Evolutionary conservation across 176 grass and related monocot genomes (phyloP).

Genomic region (Puya raimondii): DNA sequence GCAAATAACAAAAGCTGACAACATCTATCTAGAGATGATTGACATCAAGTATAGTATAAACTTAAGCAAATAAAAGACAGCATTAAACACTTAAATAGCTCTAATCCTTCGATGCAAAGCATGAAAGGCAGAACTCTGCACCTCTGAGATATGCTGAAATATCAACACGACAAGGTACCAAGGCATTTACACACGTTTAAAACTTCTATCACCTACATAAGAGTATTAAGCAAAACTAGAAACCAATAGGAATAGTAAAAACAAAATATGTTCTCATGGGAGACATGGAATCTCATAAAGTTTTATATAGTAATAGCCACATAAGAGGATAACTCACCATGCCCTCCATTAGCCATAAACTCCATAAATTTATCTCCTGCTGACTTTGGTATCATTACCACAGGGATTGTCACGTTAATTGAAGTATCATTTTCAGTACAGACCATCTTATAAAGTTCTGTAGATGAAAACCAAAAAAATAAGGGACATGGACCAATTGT

Average conservation of each 20-base stretch:
- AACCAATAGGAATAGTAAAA: not conserved
- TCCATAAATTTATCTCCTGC: conserved; percentile 63
- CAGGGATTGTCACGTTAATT: conserved; percentile 75
- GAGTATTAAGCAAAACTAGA: not conserved
- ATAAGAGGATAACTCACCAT: conserved; percentile 27
- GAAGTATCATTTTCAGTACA: conserved; percentile 87
- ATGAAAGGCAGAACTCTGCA: too few species aligned
- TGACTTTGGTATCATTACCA: conserved; percentile 82
- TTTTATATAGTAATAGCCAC: not conserved
- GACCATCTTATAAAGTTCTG: conserved; percentile 99
- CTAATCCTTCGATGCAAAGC: too few species aligned
- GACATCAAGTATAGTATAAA: too few species aligned
- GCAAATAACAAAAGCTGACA: too few species aligned
- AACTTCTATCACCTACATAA: not conserved
- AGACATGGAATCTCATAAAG: conserved; percentile 10
- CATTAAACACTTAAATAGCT: too few species aligned
- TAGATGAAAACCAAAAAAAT: conserved; percentile 8
- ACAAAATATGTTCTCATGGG: not conserved
- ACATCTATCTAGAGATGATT: too few species aligned
- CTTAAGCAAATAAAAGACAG: too few species aligned
- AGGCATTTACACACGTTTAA: not conserved
- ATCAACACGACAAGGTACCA: not conserved
- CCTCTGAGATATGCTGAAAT: too few species aligned
- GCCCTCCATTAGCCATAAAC: conserved; percentile 42
- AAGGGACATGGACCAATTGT: conserved; percentile 14